These are phyloP conservation scores for Mycena kentingensis DNA, from an alignment of 768 basidiomycete species.

Conservation along the genomic window DNA sequence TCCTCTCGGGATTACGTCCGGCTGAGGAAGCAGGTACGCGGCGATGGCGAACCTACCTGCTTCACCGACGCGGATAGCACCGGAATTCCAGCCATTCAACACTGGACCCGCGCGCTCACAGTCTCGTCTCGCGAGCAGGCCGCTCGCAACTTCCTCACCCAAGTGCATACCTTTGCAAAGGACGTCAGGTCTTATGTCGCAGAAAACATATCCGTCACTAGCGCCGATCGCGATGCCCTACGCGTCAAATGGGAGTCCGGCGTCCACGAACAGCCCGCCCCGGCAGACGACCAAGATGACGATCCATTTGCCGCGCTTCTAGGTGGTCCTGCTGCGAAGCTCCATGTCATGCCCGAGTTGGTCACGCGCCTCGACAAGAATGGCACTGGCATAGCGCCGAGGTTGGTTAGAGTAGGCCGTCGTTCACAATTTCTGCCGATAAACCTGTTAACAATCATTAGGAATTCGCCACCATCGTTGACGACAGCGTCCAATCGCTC, in stretches of 20 bases:
- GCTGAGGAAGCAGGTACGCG: conserved; percentile 58
- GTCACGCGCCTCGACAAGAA: conserved; percentile 43
- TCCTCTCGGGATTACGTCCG: conserved; percentile 64
- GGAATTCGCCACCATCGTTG: conserved; percentile 50
- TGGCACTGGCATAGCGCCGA: conserved; percentile 50
- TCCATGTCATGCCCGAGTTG: conserved; percentile 39
- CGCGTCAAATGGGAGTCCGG: conserved; percentile 56
- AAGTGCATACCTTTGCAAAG: conserved; percentile 50
- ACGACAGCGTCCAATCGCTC: conserved; percentile 47
- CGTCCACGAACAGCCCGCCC: conserved; percentile 23
- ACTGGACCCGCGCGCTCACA: conserved; percentile 60
- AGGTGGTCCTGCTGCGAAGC: conserved; percentile 30
- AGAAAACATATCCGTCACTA: conserved; percentile 55
- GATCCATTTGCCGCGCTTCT: conserved; percentile 40
- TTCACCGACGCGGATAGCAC: conserved; percentile 56
- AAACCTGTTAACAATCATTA: conserved; percentile 21
- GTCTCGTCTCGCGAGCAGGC: conserved; percentile 52
- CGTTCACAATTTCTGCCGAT: neutral
- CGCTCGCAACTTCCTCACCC: conserved; percentile 45
- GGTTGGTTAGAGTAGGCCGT: conserved; percentile 40
- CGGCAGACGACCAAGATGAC: conserved; percentile 25
- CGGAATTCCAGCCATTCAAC: conserved; percentile 56
- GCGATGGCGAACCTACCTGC: conserved; percentile 59
- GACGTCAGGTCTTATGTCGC: conserved; percentile 51
- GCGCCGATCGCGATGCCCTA: conserved; percentile 49